Base-by-base conservation (phyloP, 2,329 filamentous ascomycete genomes). In the Aspergillus sp. region DNA sequence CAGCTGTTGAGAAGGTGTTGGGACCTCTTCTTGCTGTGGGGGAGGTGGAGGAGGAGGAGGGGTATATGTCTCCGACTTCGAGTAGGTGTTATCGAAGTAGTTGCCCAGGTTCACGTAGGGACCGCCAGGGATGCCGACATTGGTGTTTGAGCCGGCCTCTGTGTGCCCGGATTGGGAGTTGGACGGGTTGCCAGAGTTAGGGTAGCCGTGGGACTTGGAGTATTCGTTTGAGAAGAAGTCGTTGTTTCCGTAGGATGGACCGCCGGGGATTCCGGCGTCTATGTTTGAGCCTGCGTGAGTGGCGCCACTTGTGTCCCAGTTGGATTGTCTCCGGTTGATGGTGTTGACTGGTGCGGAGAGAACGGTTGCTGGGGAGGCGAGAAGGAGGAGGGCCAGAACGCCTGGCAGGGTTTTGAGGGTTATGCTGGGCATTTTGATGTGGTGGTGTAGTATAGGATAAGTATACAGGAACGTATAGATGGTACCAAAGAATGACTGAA, bases 61-160 rank as follows among this genome's bases (percentile, higher is more conserved):
- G 40, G 19, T 42, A 22, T 15, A 17, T 33, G 27, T 9, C n/a
- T 17, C 39, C 51, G 15, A 39, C 27, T 30, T 30, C 27, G 27
- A 19, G 17, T 53, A 53, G 8, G 12, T 37, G n/a, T 24, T 46
- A 15, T 53, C 51, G 24, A 33, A 58, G n/a, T 24, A 58, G 11
- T 50, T 27, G 8, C 39, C 46, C 8, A 44, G 33, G 34, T 53
- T 57, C 50, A 51, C 61, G 22, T 22, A 40, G 9, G 64, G 64
- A 0, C 64, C 66, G 20, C 59, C 64, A n/a, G 62, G 60, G 53
- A 68, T 66, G 8, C 53, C 56, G 15, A 61, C 46, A 24, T 52
- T 55, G 30, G 48, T 58, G 54, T 40, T 34, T 13, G 56, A 50
- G 54, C 60, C 64, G 11, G 60, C 52, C n/a, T 59, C 52, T 37